These are phyloP conservation scores for Blastocystis sp. DNA, from an alignment of 352 stramenopile genomes.

Conservation along the genomic window DNA sequence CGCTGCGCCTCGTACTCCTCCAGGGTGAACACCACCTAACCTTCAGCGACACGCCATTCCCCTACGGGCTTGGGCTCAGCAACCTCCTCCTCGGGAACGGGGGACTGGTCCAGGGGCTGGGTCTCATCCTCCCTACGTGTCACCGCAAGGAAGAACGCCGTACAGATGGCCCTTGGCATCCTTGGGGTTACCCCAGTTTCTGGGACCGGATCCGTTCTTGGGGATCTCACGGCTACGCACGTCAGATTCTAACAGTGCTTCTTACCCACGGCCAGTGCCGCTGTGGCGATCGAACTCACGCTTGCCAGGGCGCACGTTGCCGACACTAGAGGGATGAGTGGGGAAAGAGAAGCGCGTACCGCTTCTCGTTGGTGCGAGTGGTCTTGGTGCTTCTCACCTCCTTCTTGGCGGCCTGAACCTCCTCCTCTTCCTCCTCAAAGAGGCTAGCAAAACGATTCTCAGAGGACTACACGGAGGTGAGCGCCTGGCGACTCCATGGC, in stretches of 20 bases:
- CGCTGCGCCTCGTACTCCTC: slow-evolving; percentile 37
- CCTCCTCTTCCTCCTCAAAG: slow-evolving; percentile 56
- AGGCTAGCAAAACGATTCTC: slow-evolving; percentile 68
- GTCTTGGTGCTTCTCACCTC: neutral
- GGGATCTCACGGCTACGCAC: slow-evolving; percentile 51
- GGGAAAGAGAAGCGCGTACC: too few species aligned
- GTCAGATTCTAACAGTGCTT: neutral
- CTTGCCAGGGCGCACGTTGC: neutral
- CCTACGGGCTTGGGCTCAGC: neutral
- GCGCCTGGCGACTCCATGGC: neutral
- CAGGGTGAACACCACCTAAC: neutral
- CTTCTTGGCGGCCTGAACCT: neutral
- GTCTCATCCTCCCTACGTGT: slow-evolving; percentile 20
- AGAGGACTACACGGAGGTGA: slow-evolving; percentile 30
- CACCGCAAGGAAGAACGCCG: neutral
- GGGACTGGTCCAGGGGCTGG: neutral
- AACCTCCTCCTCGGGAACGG: neutral
- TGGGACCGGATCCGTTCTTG: slow-evolving; percentile 53
- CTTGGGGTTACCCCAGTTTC: slow-evolving; percentile 62
- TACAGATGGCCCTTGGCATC: slow-evolving; percentile 30
- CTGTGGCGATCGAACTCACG: slow-evolving; percentile 65
- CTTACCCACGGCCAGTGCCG: slow-evolving; percentile 44
- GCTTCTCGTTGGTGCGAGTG: neutral
- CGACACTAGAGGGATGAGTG: neutral
- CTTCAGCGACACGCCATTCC: too few species aligned